phyloP scores from a whole-genome alignment of 2,329 filamentous ascomycete species.

The Talaromyces sp. region DNA sequence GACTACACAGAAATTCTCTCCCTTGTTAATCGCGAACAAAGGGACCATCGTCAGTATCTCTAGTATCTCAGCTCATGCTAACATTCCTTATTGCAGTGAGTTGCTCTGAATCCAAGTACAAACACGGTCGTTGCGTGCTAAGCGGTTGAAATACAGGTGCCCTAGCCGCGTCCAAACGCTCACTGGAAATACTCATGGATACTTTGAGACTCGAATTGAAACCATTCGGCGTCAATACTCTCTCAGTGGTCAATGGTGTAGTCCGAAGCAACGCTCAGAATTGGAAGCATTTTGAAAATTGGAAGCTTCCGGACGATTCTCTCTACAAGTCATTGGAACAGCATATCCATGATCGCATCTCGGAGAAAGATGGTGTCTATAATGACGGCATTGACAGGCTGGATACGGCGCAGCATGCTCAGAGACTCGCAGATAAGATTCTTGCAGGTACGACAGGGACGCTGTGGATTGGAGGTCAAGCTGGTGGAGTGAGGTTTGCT shows the following conservation, averaged over 20 bases:
- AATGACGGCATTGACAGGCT: slow-evolving; percentile 4
- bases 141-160: not conserved
- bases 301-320: slow-evolving; percentile 21
- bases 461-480: slow-evolving; percentile 2
- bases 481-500: slow-evolving; percentile 1
- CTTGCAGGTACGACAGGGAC: slow-evolving; percentile 19
- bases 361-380: slow-evolving; percentile 2
- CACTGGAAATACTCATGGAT: slow-evolving; percentile 22
- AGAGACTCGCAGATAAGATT: slow-evolving; percentile 24
- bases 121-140: not conserved
- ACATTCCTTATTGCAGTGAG: slow-evolving; percentile 30
- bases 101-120: slow-evolving; percentile 15
- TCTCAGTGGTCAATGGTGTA: slow-evolving; percentile 22
- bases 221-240: slow-evolving; percentile 25
- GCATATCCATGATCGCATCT: slow-evolving; percentile 11
- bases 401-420: slow-evolving; percentile 19
- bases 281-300: slow-evolving; percentile 8
- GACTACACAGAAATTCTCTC: slow-evolving; percentile 38
- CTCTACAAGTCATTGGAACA: slow-evolving; percentile 20
- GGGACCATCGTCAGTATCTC: slow-evolving; percentile 28
- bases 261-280: slow-evolving; percentile 20
- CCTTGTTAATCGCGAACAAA: slow-evolving; percentile 26
- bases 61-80: slow-evolving; percentile 22
- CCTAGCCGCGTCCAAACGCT: slow-evolving; percentile 25
- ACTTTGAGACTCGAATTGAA: slow-evolving; percentile 24